These are phyloP conservation scores for Tothia fuscella DNA, from an alignment of 2,329 filamentous ascomycete genomes.

Conservation along the genomic window DNA sequence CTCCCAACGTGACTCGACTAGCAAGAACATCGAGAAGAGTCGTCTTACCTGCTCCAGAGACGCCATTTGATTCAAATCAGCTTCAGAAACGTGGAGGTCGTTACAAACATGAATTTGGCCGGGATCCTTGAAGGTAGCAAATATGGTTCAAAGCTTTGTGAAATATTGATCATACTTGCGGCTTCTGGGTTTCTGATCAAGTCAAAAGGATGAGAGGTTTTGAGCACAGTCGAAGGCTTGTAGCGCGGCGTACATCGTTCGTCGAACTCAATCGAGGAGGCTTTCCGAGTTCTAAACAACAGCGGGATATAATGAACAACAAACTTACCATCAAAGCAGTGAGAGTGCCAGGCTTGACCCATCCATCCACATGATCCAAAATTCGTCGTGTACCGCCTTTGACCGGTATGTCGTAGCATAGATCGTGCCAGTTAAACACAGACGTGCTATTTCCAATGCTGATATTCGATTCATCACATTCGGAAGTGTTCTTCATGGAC, in stretches of 20 bases:
- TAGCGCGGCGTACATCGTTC: too few species aligned
- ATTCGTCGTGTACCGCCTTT: slow-evolving; percentile 39
- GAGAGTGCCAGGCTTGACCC: slow-evolving; percentile 43
- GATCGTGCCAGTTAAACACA: slow-evolving; percentile 37
- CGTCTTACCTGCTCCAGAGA: slow-evolving; percentile 72
- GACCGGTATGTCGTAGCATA: slow-evolving; percentile 42
- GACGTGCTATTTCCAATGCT: not conserved
- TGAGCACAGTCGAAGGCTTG: too few species aligned
- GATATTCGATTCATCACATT: not conserved
- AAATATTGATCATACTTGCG: too few species aligned
- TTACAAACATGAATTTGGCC: not conserved
- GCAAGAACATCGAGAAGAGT: slow-evolving; percentile 68
- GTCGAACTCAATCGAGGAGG: too few species aligned
- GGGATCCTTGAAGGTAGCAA: not conserved
- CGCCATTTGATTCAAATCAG: too few species aligned
- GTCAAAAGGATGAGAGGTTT: too few species aligned
- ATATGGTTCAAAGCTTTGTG: not conserved
- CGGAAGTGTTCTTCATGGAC: not conserved
- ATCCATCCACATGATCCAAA: slow-evolving; percentile 42
- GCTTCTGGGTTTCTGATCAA: too few species aligned
- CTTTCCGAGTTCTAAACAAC: too few species aligned
- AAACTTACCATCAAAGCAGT: slow-evolving; percentile 28
- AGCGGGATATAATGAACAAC: too few species aligned
- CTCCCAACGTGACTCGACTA: slow-evolving; percentile 55
- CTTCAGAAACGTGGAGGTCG: too few species aligned